phyloP scores from a whole-genome alignment of 345 rosid genomes.

The Euphorbia lathyris region DNA sequence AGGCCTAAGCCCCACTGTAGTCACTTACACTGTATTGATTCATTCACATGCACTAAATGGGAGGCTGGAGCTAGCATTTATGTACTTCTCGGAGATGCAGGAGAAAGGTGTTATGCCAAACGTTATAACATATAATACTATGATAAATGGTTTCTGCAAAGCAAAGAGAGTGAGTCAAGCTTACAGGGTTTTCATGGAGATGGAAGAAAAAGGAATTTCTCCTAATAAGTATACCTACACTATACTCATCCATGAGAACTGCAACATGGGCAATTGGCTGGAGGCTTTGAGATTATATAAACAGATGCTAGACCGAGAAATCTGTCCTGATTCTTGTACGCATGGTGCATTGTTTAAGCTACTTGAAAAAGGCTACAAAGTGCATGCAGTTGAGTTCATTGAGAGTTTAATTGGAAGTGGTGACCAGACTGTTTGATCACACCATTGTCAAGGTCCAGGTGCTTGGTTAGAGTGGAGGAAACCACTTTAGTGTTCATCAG shows the following conservation, averaged over 20 bases:
- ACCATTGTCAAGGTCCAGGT: background rate
- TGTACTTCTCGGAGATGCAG: slow-evolving; percentile 57
- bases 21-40: slow-evolving; percentile 69
- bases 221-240: slow-evolving; percentile 74
- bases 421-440: slow-evolving; percentile 20
- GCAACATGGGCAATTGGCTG: slow-evolving; percentile 48
- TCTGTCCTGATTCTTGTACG: slow-evolving; percentile 59
- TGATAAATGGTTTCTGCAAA: slow-evolving; percentile 62
- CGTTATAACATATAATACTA: slow-evolving; percentile 68
- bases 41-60: slow-evolving; percentile 59
- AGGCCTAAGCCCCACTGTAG: slow-evolving; percentile 51
- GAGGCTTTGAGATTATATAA: slow-evolving; percentile 61
- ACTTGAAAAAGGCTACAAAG: slow-evolving; percentile 44
- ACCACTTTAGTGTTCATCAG: background rate
- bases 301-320: slow-evolving; percentile 59
- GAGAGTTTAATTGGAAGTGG: slow-evolving; percentile 39
- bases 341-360: slow-evolving; percentile 54
- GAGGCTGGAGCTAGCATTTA: slow-evolving; percentile 47
- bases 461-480: background rate
- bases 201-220: slow-evolving; percentile 51
- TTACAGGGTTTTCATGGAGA: slow-evolving; percentile 45
- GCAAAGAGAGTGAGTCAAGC: slow-evolving; percentile 47
- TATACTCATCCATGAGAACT: slow-evolving; percentile 57
- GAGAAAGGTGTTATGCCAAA: slow-evolving; percentile 50
- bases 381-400: slow-evolving; percentile 43